Base-by-base conservation (phyloP, 2,329 filamentous ascomycete species). In the Exophiala sideris region DNA sequence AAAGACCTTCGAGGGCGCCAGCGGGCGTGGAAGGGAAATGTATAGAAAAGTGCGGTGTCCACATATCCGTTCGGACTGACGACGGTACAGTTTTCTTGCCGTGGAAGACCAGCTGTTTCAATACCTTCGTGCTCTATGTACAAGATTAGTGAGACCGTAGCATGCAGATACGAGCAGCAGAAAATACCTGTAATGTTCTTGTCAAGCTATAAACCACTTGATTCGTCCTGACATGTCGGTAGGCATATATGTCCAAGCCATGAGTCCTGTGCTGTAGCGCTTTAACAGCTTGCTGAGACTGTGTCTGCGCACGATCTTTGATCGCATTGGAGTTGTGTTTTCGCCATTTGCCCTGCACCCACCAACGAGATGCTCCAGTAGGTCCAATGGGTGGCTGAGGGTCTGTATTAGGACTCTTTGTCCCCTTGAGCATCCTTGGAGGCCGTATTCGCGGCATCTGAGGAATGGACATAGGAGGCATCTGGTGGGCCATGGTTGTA, bases 141-240 rank as follows among this genome's bases (percentile, higher is more conserved):
- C 20, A 11, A 6, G 41, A 12, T 24, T 29, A n/a, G 24, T 16
- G 11, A n/a, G 11, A 8, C 12, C 29, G 18, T 29, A 16, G 11
- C 14, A 38, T 38, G 11, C 10, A 38, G 35, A 38, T 11, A 38
- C 11, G 35, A 24, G 14, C 20, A 44, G 21, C n/a, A 44, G n/a
- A 24, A 32, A 7, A 44, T 71, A 84, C 82, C 60, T 83, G 73
- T 42, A 85, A 67, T 48, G 76, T 73, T 48, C 79, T 76, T 38
- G 76, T 76, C 59, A 86, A 69, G 18, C 83, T 85, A 69, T 86
- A 86, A 50, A 86, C 71, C 60, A 85, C 79, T 69, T 86, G 83
- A 55, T 84, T 83, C 34, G 83, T 85, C 58, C 77, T 76, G 62
- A 82, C 72, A 67, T 86, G 78, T 64, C 76, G 76, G 70, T 84